Evolutionary conservation across 2,329 filamentous ascomycete genomes (phyloP).

Genomic region (Dactylellina haptotyla): DNA sequence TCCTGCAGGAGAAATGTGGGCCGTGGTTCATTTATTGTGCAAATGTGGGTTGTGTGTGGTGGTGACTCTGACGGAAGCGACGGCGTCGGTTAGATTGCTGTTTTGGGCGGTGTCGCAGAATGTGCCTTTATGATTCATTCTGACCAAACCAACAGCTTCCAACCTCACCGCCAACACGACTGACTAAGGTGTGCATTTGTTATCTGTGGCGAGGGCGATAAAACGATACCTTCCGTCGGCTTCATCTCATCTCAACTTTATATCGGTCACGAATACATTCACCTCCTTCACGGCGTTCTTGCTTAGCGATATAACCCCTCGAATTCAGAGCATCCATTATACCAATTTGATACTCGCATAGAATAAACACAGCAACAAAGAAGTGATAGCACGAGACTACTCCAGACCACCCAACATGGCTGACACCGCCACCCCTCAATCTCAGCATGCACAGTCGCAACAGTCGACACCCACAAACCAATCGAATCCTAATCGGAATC

Average conservation of each 20-base stretch:
- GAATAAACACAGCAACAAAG: background rate
- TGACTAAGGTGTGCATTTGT: too few species aligned
- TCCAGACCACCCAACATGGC: slow-evolving; percentile 35
- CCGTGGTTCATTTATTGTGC: too few species aligned
- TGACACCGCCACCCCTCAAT: slow-evolving; percentile 11
- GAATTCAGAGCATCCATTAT: background rate
- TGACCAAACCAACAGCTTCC: background rate
- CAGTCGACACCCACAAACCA: slow-evolving; percentile 9
- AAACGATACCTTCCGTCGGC: background rate
- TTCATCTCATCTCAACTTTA: too few species aligned
- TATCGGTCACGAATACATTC: too few species aligned
- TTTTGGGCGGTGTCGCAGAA: background rate
- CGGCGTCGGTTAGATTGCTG: slow-evolving; percentile 8
- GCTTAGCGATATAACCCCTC: too few species aligned
- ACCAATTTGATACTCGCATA: background rate
- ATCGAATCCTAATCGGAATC: slow-evolving; percentile 31
- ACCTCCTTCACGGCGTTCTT: too few species aligned
- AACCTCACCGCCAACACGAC: background rate
- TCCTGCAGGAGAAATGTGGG: too few species aligned
- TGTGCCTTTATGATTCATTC: slow-evolving; percentile 5
- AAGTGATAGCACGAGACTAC: background rate
- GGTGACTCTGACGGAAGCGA: too few species aligned
- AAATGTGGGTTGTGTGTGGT: too few species aligned
- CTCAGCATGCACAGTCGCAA: slow-evolving; percentile 8
- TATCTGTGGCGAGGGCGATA: background rate